Evolutionary conservation across 345 rosid genomes (phyloP).

Genomic region (Eucalyptus victrix): DNA sequence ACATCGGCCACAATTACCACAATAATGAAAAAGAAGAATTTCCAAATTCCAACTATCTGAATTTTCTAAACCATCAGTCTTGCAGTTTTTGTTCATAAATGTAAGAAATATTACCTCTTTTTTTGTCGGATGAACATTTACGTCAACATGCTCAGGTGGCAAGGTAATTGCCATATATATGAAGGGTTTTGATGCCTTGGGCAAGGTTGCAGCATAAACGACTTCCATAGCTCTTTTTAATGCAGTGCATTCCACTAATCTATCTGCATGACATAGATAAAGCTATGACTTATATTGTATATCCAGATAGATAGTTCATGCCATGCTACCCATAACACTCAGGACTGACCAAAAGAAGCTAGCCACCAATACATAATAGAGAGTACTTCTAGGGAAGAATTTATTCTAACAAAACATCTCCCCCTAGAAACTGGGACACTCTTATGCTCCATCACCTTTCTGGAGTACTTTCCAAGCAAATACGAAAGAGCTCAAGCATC

Average conservation of each 20-base stretch:
- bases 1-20: not conserved
- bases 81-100: not conserved
- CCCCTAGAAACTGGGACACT: not conserved
- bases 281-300: not conserved
- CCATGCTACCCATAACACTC: not conserved
- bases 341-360: not conserved
- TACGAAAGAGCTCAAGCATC: not conserved
- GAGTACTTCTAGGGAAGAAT: not conserved
- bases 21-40: not conserved
- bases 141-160: constrained; percentile 92
- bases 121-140: constrained; percentile 95
- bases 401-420: not conserved
- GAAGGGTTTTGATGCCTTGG: constrained; percentile 92
- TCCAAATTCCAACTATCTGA: not conserved
- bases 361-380: not conserved
- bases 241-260: constrained; percentile 89
- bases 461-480: not conserved
- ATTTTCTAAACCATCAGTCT: not conserved
- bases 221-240: constrained; percentile 88
- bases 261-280: constrained; percentile 35
- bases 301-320: not conserved
- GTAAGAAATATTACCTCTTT: constrained; percentile 47
- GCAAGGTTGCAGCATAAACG: constrained; percentile 89
- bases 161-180: constrained; percentile 75
- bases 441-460: not conserved